Percentiles rank a stretch among this genome's conserved stretches.
Evolutionary conservation across 2,329 filamentous ascomycete species (phyloP).

Genomic region (Pseudocercospora macadamiae): DNA sequence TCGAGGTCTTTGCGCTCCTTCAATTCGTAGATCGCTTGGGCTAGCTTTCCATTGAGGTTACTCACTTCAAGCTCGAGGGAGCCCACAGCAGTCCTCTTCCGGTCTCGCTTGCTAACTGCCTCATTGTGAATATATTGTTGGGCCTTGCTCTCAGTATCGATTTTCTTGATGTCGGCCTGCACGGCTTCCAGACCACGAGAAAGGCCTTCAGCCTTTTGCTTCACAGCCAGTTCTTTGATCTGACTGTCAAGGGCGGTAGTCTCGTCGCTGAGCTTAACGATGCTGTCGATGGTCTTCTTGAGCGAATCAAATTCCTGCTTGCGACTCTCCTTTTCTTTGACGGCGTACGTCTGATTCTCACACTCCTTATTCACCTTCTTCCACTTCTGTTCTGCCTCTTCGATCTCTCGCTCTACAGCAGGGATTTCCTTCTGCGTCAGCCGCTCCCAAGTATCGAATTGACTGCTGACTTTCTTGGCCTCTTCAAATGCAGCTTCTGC

Average conservation of each 20-base stretch:
- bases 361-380: slow-evolving; percentile 58
- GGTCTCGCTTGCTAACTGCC: slow-evolving; percentile 70
- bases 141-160: slow-evolving; percentile 67
- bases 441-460: slow-evolving; percentile 75
- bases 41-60: slow-evolving; percentile 73
- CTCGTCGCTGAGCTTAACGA: slow-evolving; percentile 72
- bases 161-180: slow-evolving; percentile 70
- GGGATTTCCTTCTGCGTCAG: slow-evolving; percentile 72
- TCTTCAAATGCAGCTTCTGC: slow-evolving; percentile 52
- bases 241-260: slow-evolving; percentile 72
- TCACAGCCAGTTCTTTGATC: slow-evolving; percentile 73
- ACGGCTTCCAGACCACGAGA: slow-evolving; percentile 80
- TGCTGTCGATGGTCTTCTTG: slow-evolving; percentile 73
- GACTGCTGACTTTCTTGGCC: slow-evolving; percentile 64
- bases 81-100: slow-evolving; percentile 68
- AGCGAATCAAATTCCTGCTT: slow-evolving; percentile 76
- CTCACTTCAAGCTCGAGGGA: slow-evolving; percentile 71
- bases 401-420: slow-evolving; percentile 59
- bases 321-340: slow-evolving; percentile 54
- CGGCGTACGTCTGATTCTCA: slow-evolving; percentile 66
- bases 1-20: slow-evolving; percentile 77
- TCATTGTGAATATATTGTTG: slow-evolving; percentile 67
- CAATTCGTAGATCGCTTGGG: slow-evolving; percentile 70
- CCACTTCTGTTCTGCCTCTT: slow-evolving; percentile 63
- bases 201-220: slow-evolving; percentile 69